phyloP scores from a whole-genome alignment of 2,329 filamentous ascomycete species.

The Exophiala spinifera region DNA sequence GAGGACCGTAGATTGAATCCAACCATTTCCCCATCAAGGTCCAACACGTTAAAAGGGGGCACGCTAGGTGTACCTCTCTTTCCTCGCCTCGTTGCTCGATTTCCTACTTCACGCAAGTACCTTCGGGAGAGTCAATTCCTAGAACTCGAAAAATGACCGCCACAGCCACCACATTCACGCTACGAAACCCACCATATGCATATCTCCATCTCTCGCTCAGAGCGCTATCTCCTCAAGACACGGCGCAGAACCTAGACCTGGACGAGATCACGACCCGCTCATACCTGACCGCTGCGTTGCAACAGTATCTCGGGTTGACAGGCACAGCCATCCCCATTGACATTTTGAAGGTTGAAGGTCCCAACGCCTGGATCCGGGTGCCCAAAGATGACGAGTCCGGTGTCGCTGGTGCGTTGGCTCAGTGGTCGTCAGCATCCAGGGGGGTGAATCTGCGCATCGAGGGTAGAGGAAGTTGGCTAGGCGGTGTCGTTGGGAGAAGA shows the following conservation, averaged over 20 bases:
- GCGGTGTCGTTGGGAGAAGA: conserved; percentile 17
- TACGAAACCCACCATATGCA: conserved; percentile 31
- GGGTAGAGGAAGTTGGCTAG: conserved; percentile 27
- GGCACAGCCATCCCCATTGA: conserved; percentile 49
- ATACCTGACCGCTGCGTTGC: conserved; percentile 45
- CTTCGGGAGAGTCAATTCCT: too few species aligned
- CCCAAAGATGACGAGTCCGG: conserved; percentile 44
- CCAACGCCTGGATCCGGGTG: conserved; percentile 43
- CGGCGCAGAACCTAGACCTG: conserved; percentile 33
- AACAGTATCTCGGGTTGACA: conserved; percentile 46
- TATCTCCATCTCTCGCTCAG: conserved; percentile 32
- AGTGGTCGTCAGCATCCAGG: conserved; percentile 38
- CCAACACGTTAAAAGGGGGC: too few species aligned
- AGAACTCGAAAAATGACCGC: too few species aligned
- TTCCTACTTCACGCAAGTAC: too few species aligned
- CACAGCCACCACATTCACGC: conserved; percentile 26
- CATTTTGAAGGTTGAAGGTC: conserved; percentile 40
- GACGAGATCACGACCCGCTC: conserved; percentile 48
- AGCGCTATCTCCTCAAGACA: not conserved
- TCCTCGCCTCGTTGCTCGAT: too few species aligned
- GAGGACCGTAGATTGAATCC: too few species aligned
- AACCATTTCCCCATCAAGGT: too few species aligned
- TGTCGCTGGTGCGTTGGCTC: conserved; percentile 45
- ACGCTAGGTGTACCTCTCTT: too few species aligned
- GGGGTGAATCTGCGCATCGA: conserved; percentile 26